These are phyloP conservation scores for Macaranga tanarius DNA, from an alignment of 441 rosid species.

Conservation along the genomic window DNA sequence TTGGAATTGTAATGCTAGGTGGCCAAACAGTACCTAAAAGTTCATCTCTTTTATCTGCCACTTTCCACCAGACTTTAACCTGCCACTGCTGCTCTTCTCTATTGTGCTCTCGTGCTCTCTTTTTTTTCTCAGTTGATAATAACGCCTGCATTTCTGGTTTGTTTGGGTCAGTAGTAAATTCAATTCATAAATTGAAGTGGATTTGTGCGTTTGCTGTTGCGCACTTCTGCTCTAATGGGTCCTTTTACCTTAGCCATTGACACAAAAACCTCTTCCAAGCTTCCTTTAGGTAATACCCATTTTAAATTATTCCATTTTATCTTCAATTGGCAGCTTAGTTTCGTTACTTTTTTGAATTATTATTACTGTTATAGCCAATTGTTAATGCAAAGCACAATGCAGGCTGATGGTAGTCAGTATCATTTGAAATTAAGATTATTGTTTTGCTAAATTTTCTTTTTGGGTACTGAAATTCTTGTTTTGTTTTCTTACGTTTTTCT, in stretches of 20 bases:
- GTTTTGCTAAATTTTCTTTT: no score
- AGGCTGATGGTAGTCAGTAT: background rate
- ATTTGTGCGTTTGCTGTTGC: no score
- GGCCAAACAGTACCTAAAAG: no score
- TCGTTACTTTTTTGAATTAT: no score
- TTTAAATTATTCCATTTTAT: background rate
- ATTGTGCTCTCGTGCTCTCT: background rate
- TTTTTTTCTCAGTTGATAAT: background rate
- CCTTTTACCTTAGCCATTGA: constrained; percentile 25
- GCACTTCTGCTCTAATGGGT: constrained; percentile 18
- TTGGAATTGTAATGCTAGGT: no score
- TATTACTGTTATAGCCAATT: no score
- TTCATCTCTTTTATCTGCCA: no score
- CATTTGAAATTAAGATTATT: no score
- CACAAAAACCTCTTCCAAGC: constrained; percentile 24
- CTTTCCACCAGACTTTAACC: background rate
- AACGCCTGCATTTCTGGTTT: background rate
- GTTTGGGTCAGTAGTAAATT: background rate
- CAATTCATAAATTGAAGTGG: background rate
- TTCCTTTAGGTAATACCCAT: constrained; percentile 13
- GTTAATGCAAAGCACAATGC: no score
- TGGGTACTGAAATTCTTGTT: background rate
- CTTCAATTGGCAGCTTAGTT: no score
- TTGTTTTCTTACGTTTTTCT: background rate
- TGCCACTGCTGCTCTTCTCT: no score